phyloP scores from a whole-genome alignment of 2,329 filamentous ascomycete species.

The Acrocalymma vagum region DNA sequence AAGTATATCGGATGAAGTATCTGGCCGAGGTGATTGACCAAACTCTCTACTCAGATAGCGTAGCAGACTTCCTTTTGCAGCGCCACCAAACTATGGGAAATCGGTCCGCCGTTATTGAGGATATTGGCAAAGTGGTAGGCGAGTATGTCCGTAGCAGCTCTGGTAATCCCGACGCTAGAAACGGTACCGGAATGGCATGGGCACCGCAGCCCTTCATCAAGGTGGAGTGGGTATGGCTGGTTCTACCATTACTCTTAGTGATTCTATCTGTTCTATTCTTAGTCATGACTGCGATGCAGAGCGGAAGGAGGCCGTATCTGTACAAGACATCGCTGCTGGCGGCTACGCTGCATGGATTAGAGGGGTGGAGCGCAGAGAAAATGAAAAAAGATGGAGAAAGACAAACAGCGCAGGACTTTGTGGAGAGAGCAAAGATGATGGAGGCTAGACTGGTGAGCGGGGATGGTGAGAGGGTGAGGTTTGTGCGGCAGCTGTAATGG shows the following conservation, averaged over 20 bases:
- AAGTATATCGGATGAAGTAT: not conserved
- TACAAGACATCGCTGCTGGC: slow-evolving; percentile 4
- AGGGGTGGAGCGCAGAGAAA: not conserved
- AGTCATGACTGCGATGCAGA: slow-evolving; percentile 1
- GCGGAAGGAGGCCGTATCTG: slow-evolving; percentile 1
- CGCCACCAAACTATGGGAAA: not conserved
- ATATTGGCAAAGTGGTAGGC: not conserved
- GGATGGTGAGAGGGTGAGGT: not conserved
- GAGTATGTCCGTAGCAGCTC: not conserved
- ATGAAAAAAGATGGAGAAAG: not conserved
- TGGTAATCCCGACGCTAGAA: not conserved
- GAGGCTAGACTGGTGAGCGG: not conserved
- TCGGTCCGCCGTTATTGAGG: not conserved
- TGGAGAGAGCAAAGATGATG: not conserved
- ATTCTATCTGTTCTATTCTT: not conserved
- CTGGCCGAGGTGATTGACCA: not conserved
- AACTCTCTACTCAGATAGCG: not conserved
- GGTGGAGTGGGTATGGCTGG: slow-evolving; percentile 3
- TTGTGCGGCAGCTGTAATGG: no score
- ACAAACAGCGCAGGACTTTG: not conserved
- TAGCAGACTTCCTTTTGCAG: slow-evolving; percentile 1
- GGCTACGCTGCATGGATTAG: not conserved
- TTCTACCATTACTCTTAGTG: slow-evolving; percentile 3
- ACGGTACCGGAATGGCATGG: not conserved
- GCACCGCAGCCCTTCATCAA: slow-evolving; percentile 1